Evolutionary conservation across 2,329 filamentous ascomycete species (phyloP).

Genomic region (Phialophora macrospora): DNA sequence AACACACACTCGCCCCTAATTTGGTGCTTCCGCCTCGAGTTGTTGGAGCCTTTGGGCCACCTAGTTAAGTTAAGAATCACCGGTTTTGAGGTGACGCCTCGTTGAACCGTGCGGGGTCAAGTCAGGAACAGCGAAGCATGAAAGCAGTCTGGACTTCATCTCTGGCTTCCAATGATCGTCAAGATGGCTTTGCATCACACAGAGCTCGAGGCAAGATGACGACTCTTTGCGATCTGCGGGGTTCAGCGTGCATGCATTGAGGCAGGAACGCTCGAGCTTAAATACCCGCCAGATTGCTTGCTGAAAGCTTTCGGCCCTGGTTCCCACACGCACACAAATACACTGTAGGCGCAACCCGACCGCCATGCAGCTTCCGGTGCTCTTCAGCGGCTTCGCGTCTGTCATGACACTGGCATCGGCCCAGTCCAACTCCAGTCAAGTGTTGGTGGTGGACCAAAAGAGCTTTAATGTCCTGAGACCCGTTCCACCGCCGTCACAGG

Average conservation of each 20-base stretch:
- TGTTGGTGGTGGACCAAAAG: conserved; percentile 53
- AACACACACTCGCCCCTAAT: background rate
- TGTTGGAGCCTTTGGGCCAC: conserved; percentile 1
- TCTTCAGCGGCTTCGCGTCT: conserved; percentile 21
- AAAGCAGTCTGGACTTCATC: background rate
- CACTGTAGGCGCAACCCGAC: background rate
- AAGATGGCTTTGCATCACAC: background rate
- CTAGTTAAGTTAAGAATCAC: too few species aligned
- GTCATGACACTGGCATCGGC: conserved; percentile 4
- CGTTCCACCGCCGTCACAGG: conserved; percentile 47
- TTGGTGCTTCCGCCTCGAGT: background rate
- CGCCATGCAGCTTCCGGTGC: conserved; percentile 23
- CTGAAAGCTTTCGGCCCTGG: background rate
- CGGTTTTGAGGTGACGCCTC: conserved; percentile 11
- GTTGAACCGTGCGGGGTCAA: conserved; percentile 11
- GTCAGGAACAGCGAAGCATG: background rate
- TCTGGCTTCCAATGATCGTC: background rate
- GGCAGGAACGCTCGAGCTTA: conserved; percentile 12
- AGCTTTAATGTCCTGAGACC: conserved; percentile 51
- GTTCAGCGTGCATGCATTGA: conserved; percentile 3
- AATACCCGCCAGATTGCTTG: conserved; percentile 10
- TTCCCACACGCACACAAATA: background rate
- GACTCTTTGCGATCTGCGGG: background rate
- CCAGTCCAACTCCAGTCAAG: conserved; percentile 43
- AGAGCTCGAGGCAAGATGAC: background rate